These are phyloP conservation scores for Corylus heterophylla DNA, from an alignment of 306 rosid species.

Conservation along the genomic window DNA sequence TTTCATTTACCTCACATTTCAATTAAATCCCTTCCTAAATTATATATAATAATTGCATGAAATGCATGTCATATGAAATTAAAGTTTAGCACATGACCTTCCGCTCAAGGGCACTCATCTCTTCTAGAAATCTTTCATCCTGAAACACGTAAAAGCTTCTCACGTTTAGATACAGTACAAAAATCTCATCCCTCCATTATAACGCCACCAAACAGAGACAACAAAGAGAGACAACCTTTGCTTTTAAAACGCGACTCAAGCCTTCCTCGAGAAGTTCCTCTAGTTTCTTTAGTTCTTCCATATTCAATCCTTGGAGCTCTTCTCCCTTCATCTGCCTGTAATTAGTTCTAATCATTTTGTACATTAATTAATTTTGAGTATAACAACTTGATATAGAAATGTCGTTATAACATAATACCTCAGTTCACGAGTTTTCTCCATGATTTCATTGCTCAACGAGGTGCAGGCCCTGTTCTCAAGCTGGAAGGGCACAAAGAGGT, in stretches of 20 bases:
- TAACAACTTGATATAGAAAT: neutral
- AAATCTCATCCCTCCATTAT: neutral
- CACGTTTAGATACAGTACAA: neutral
- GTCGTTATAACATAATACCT: constrained; percentile 10
- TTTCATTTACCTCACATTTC: too few relatives aligned
- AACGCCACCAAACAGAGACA: too few relatives aligned
- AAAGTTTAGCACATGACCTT: constrained; percentile 26
- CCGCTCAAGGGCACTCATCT: constrained; percentile 23
- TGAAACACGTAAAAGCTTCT: constrained; percentile 7
- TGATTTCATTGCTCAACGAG: constrained; percentile 25
- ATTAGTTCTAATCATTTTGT: neutral
- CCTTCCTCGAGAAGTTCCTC: constrained; percentile 23
- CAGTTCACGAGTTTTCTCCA: constrained; percentile 30
- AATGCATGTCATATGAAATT: neutral
- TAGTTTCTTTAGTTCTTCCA: constrained; percentile 24
- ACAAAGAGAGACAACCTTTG: constrained; percentile 20
- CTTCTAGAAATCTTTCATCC: constrained; percentile 26
- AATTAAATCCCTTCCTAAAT: neutral
- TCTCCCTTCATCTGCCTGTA: constrained; percentile 39
- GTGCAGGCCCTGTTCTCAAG: constrained; percentile 17
- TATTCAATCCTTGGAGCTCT: constrained; percentile 28
- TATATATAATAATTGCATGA: neutral
- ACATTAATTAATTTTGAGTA: neutral
- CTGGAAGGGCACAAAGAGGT: constrained; percentile 8
- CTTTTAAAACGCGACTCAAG: constrained; percentile 22